phyloP scores from a whole-genome alignment of 495 filamentous ascomycete species.

The Aspergillus wentii region DNA sequence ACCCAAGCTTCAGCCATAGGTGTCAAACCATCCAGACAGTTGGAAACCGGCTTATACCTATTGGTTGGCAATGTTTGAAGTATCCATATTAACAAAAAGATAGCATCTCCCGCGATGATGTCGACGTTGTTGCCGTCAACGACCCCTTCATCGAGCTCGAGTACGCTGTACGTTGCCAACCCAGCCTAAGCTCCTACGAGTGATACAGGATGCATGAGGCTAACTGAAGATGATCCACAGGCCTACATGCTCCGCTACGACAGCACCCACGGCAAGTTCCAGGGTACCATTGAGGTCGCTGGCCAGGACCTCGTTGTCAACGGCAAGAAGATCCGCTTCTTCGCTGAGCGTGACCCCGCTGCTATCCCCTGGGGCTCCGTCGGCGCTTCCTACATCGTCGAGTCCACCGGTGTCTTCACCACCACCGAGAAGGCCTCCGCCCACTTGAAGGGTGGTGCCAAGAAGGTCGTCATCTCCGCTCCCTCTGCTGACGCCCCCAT shows the following conservation, averaged over 20 bases:
- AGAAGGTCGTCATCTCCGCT: constrained; percentile 99
- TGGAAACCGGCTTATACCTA: too few relatives aligned
- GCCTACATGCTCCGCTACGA: constrained; percentile 99
- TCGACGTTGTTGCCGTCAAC: constrained; percentile 94
- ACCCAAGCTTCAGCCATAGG: too few relatives aligned
- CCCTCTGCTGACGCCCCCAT: constrained; percentile 98
- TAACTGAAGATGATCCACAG: constrained; percentile 39
- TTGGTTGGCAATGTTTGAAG: too few relatives aligned
- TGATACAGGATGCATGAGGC: constrained; percentile 3
- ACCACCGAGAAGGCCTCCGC: constrained; percentile 91
- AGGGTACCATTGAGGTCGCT: constrained; percentile 74
- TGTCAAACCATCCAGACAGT: too few relatives aligned
- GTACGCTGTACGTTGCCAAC: constrained; percentile 76
- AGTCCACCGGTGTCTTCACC: constrained; percentile 99
- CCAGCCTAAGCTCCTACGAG: too few relatives aligned
- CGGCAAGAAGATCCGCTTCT: constrained; percentile 95
- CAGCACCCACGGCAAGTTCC: constrained; percentile 93
- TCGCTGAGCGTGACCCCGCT: constrained; percentile 85
- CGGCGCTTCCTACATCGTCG: constrained; percentile 92
- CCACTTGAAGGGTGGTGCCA: constrained; percentile 97
- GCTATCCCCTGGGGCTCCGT: constrained; percentile 87
- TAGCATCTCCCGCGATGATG: constrained; percentile 76
- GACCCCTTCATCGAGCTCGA: constrained; percentile 98
- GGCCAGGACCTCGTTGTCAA: constrained; percentile 80
- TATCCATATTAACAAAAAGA: too few relatives aligned